These are phyloP conservation scores for Trichoderma pleuroti DNA, from an alignment of 2,329 filamentous ascomycete species.

Conservation along the genomic window DNA sequence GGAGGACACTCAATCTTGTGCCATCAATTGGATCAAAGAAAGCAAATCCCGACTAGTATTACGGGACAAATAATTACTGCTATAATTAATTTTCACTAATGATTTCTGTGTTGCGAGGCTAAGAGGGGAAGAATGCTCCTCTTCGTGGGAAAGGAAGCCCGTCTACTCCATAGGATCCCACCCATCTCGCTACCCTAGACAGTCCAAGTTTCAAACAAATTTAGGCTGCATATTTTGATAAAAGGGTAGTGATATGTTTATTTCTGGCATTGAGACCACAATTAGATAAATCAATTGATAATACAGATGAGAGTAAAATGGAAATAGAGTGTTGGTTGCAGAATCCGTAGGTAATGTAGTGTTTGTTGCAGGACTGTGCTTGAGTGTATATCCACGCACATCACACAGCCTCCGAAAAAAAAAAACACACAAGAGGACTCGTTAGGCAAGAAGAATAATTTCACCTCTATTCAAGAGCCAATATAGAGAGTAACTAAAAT, in stretches of 20 bases:
- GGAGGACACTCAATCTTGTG: background rate
- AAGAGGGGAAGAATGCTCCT: too few species aligned
- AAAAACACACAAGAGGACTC: background rate
- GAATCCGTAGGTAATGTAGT: too few species aligned
- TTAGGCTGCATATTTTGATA: background rate
- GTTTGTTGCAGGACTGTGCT: background rate
- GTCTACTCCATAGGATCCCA: background rate
- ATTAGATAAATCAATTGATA: background rate
- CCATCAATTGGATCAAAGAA: background rate
- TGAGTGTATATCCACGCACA: background rate
- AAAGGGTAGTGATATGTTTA: background rate
- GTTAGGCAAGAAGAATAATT: background rate
- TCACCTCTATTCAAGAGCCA: background rate
- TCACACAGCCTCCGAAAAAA: accelerated
- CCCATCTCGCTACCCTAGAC: background rate
- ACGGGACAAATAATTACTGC: background rate
- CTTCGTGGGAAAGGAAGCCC: background rate
- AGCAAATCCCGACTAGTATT: background rate
- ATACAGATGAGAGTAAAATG: too few species aligned
- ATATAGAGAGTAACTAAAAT: background rate
- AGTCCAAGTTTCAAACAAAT: background rate
- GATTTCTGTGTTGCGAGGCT: background rate
- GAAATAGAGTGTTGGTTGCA: too few species aligned
- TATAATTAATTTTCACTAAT: background rate
- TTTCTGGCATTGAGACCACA: background rate